These are phyloP conservation scores for Suillus americanus DNA, from an alignment of 768 basidiomycete species.

Conservation along the genomic window DNA sequence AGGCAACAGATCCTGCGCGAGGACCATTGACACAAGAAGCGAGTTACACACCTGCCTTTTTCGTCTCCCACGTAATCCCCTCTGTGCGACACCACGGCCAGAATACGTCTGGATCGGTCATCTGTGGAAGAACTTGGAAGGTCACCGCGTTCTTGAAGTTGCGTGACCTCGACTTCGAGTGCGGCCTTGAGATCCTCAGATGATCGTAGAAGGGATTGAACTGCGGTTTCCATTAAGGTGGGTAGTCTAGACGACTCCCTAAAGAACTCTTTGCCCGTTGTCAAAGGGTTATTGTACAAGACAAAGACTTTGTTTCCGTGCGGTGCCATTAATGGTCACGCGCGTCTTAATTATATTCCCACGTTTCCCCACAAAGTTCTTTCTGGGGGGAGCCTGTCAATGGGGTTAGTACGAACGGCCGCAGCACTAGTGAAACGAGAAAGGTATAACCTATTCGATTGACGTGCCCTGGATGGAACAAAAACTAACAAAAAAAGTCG, in stretches of 20 bases:
- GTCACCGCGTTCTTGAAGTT: slow-evolving; percentile 2
- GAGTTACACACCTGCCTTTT: slow-evolving; percentile 50
- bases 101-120: slow-evolving; percentile 13
- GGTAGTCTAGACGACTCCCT: slow-evolving; percentile 16
- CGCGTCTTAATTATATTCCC: slow-evolving; percentile 18
- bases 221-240: slow-evolving; percentile 15
- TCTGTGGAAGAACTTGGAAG: background rate
- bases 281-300: background rate
- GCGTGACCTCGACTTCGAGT: slow-evolving; percentile 34
- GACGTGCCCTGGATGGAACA: background rate
- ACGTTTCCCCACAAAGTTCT: slow-evolving; percentile 28
- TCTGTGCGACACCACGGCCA: slow-evolving; percentile 53
- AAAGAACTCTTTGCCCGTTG: background rate
- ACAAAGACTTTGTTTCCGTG: background rate
- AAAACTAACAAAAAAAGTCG: background rate
- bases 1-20: slow-evolving; percentile 5
- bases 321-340: slow-evolving; percentile 7
- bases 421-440: background rate
- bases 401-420: background rate
- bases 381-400: background rate
- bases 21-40: background rate
- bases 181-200: slow-evolving; percentile 48
- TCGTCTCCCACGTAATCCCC: slow-evolving; percentile 43
- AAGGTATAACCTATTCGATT: background rate
- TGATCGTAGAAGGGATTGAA: slow-evolving; percentile 32